Base-by-base conservation (phyloP, 768 basidiomycete genomes). In the Cyathus striatus region DNA sequence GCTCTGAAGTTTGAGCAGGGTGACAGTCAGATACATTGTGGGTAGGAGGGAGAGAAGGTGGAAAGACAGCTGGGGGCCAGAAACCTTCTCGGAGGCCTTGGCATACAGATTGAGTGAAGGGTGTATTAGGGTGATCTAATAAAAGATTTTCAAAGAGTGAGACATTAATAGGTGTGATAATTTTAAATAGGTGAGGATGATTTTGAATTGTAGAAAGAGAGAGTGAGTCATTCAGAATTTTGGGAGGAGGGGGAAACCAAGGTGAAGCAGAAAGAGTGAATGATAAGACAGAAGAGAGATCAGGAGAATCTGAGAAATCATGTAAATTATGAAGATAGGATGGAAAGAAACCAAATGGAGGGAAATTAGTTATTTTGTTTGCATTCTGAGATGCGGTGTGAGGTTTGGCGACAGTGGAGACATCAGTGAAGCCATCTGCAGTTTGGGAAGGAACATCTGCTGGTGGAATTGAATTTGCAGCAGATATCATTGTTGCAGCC, bases 21-120 rank as follows among this genome's bases (percentile, higher is more conserved):
- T 38, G 49, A 38, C 33, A 16, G 6, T 58, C 57, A 30, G 45
- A 53, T 34, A 67, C 62, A 18, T 48, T 47, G 1, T 51, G 58
- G 6, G 26, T 38, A 14, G 61, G 65, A 22, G 53, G 56, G 3
- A 18, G 44, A 1, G 35, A 40, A 17, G 48, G 20, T 30, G 36
- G 38, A 4, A 62, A 63, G 13, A 63, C 45, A 0, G 65, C 65
- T 42, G 45, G 68, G 0, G 73, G 75, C 73, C 72, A 76, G 49
- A 74, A 74, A 1, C 74, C 73, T 2, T 66, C 49, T 0, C 51
- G 43, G 0, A 76, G 52, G 0, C 57, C 57, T 0, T 22, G 6
- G 6, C 46, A 25, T 1, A 73, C 61, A 0, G 65, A 73, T 0
- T 48, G 3, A 0, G 74, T 69, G 21, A 69, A 63, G 0, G 50